Evolutionary conservation across 1,284 basidiomycete species (phyloP), one percentile per base, ranked within the genome.

Genomic region (Schizopora paradoxa): DNA sequence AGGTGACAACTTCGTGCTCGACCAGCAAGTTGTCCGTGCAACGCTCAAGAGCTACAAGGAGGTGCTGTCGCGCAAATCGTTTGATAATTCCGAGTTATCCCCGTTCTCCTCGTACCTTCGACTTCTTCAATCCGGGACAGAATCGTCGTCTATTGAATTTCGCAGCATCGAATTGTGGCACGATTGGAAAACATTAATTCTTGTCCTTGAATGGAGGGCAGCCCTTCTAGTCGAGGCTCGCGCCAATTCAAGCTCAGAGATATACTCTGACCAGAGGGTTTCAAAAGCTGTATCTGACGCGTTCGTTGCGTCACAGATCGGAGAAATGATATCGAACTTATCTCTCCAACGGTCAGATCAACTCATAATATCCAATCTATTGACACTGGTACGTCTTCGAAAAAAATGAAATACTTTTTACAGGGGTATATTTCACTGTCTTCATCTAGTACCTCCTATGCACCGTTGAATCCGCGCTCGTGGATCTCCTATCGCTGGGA

Each of bases 1-100:
- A 66, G 85, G 85, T 14, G 86, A 89, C 56, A 87, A 88, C 59
- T 87, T 76, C 53, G 79, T 88, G 6, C 69, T 88, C 2, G 79
- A 84, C 53, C 71, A 77, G 38, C 86, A 89, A 62, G 83, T 86
- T 29, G 77, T 83, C 21, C 74, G 83, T 21, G 77, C 80, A 0
- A 82, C 82, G 1, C 60, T 85, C 14, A 88, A 86, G 55, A 69
- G 79, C 0, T 73, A 73, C 56, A 61, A 58, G 6, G 16, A 43
- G n/a, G n/a, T 36, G n/a, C 18, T 10, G 25, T 23, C 34, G 14
- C 2, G 33, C 13, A 5, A 16, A 6, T 18, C 31, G 21, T 2
- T 22, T n/a, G 22, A 18, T 2, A 19, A 28, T n/a, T 13, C 25
- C 14, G 11, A 40, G 3, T 62, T 80, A 11, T 67, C 78, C 1